A percentile compares a stretch with the other conserved stretches of the same genome.
These are phyloP conservation scores for Phytophthora vignae DNA, from an alignment of 352 stramenopile genomes.

Conservation along the genomic window DNA sequence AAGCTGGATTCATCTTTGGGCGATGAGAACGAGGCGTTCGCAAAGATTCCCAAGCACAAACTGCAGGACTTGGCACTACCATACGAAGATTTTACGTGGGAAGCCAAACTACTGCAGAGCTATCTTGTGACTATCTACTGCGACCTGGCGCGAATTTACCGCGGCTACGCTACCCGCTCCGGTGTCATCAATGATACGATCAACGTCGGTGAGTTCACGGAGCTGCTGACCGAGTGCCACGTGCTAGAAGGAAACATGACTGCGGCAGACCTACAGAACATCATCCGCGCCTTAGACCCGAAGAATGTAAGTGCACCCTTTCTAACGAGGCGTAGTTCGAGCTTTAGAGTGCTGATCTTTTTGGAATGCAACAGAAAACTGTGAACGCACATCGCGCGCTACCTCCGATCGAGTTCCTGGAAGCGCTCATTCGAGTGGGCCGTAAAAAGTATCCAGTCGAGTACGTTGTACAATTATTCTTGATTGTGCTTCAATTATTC, in stretches of 20 bases:
- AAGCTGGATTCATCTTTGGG: constrained; percentile 48
- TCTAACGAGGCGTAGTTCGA: too few relatives aligned
- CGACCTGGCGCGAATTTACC: constrained; percentile 80
- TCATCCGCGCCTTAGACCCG: constrained; percentile 56
- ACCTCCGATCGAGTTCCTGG: constrained; percentile 69
- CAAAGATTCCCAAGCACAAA: constrained; percentile 55
- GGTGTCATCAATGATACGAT: constrained; percentile 52
- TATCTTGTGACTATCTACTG: constrained; percentile 75
- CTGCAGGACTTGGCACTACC: constrained; percentile 61
- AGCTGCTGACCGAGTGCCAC: constrained; percentile 73
- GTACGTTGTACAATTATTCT: constrained; percentile 36
- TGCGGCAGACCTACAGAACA: constrained; percentile 47
- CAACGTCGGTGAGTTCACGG: constrained; percentile 60
- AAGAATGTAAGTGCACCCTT: constrained; percentile 38
- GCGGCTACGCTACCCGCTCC: constrained; percentile 61
- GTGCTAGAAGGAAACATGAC: constrained; percentile 63
- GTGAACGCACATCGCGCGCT: constrained; percentile 55
- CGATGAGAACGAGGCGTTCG: constrained; percentile 74
- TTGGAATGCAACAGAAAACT: constrained; percentile 29
- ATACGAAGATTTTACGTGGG: constrained; percentile 76
- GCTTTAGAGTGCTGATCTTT: not conserved
- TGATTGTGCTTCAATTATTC: not conserved
- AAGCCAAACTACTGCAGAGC: constrained; percentile 77
- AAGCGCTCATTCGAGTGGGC: constrained; percentile 65
- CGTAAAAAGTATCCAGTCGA: constrained; percentile 74